Evolutionary conservation across 371 early-diverging fungal genomes (phyloP).

Genomic region (Mortierella sp.): DNA sequence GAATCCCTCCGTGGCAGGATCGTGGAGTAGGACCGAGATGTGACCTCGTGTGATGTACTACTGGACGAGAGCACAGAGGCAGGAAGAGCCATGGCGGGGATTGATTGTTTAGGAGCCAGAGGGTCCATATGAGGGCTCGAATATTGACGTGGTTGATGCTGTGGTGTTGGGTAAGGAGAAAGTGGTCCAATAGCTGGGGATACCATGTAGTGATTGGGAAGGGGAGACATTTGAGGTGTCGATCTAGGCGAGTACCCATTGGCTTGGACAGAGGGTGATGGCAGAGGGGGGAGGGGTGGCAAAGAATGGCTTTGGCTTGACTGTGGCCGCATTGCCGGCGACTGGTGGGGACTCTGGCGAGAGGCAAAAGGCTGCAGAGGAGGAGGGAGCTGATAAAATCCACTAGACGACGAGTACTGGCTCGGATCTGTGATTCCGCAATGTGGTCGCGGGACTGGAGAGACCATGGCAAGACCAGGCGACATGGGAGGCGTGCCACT

Average conservation of each 20-base stretch:
- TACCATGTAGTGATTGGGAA: constrained; percentile 25
- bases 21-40: constrained; percentile 34
- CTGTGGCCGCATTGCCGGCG: constrained; percentile 39
- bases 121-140: constrained; percentile 42
- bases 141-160: constrained; percentile 42
- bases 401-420: constrained; percentile 36
- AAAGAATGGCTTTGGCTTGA: constrained; percentile 15
- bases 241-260: constrained; percentile 30
- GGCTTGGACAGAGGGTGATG: constrained; percentile 9
- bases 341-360: constrained; percentile 36
- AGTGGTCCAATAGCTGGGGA: constrained; percentile 33
- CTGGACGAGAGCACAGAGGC: constrained; percentile 40
- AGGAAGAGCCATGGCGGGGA: constrained; percentile 43
- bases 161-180: constrained; percentile 52
- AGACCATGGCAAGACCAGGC: constrained; percentile 39
- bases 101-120: constrained; percentile 17
- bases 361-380: constrained; percentile 37
- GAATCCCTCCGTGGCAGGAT: constrained; percentile 17
- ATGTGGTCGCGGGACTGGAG: constrained; percentile 38
- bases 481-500: constrained; percentile 50
- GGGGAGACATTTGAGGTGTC: constrained; percentile 42
- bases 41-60: constrained; percentile 16
- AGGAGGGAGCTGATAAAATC: constrained; percentile 52
- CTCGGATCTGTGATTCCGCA: constrained; percentile 33
- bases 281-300: constrained; percentile 19